phyloP scores from a whole-genome alignment of 2,329 filamentous ascomycete genomes.

The Fusarium sp. region DNA sequence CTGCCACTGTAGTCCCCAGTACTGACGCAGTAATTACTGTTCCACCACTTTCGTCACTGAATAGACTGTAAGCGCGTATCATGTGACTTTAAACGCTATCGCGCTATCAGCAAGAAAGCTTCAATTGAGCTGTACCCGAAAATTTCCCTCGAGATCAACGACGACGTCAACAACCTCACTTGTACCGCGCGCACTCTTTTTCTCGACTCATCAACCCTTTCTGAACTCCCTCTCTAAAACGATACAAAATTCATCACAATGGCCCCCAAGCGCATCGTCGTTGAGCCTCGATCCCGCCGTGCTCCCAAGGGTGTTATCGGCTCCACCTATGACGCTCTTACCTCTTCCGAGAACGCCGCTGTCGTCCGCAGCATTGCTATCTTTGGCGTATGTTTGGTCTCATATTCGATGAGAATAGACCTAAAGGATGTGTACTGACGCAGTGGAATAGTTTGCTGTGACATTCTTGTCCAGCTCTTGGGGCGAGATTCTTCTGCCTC shows the following conservation, averaged over 20 bases:
- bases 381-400: conserved; percentile 70
- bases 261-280: conserved; percentile 71
- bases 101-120: conserved; percentile 36
- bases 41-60: background rate
- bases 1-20: background rate
- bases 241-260: conserved; percentile 57
- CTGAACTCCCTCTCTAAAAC: conserved; percentile 1
- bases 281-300: conserved; percentile 58
- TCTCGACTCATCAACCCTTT: conserved; percentile 22
- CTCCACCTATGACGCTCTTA: conserved; percentile 71
- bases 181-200: conserved; percentile 11
- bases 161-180: conserved; percentile 14
- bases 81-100: conserved; percentile 44
- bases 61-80: conserved; percentile 26
- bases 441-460: conserved; percentile 66
- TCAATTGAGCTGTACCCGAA: conserved; percentile 36
- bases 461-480: conserved; percentile 76
- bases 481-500: conserved; percentile 75
- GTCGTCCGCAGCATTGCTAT: conserved; percentile 75
- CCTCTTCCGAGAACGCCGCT: conserved; percentile 74
- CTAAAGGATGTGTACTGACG: conserved; percentile 9
- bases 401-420: background rate
- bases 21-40: background rate
- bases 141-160: conserved; percentile 42
- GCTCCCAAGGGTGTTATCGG: conserved; percentile 65